Base-by-base conservation (phyloP, 345 rosid genomes). In the Ceriops tagal region DNA sequence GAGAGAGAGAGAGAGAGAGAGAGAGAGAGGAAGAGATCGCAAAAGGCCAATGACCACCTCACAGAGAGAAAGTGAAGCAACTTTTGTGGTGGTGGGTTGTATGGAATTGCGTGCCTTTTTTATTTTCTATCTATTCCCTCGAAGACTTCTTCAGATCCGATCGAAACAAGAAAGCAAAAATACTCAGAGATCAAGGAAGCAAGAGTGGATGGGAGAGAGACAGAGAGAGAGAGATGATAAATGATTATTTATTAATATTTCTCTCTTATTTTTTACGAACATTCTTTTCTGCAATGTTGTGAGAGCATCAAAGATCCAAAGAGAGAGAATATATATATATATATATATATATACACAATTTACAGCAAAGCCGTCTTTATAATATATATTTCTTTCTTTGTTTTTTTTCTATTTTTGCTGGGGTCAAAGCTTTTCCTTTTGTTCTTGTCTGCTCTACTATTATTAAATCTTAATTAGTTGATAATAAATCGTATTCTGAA, bases 111-210 rank as follows among this genome's bases (percentile, higher is more conserved):
- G 62, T 20, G 43, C 21, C 30, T 35, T 56, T 55, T 56, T 8
- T 26, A 34, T 56, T 56, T 56, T 56, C 30, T 56, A 55, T 72
- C 64, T 53, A 63, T 77, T 22, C 30, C 62, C 37, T 74, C 67
- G 64, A 70, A 58, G 75, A 53, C 37, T 47, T 39, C 59, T 56
- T 72, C 78, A 78, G 88, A 87, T 88, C 92, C 76, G 88, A 89
- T 83, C 88, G 68, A 62, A 77, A 62, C 81, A 77, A 72, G 70
- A 68, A 64, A 75, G 51, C 59, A 11, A 66, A 15, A 16, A 8
- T 4, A 69, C 62, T 46, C 53, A 71, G 70, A 63, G 58, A 57
- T 79, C 43, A 31, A 70, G 68, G 27, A n/a, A 46, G 67, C 64
- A 57, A 30, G 24, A 53, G 10, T 1, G 9, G n/a, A 22, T 3